Evolutionary conservation across 768 basidiomycete species (phyloP).

Genomic region (Serpula lacrymans): DNA sequence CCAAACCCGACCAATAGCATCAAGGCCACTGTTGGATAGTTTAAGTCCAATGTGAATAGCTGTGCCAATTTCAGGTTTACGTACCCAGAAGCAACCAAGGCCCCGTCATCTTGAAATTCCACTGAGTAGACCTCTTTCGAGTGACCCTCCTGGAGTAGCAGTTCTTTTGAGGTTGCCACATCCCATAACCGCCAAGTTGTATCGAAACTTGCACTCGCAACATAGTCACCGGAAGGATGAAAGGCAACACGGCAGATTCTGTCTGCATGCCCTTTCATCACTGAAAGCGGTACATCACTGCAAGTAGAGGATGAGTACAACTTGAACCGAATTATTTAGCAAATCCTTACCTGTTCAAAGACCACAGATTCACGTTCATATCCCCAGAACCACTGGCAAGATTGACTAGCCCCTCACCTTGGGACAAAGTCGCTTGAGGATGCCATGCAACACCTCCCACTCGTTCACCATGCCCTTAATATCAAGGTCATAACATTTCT

Average conservation of each 20-base stretch:
- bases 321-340: background rate
- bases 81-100: slow-evolving; percentile 89
- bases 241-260: slow-evolving; percentile 94
- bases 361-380: slow-evolving; percentile 84
- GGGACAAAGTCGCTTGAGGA: slow-evolving; percentile 81
- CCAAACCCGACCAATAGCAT: slow-evolving; percentile 97
- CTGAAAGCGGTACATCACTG: slow-evolving; percentile 84
- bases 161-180: slow-evolving; percentile 71
- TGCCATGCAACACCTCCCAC: slow-evolving; percentile 99
- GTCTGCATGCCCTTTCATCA: slow-evolving; percentile 83
- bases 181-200: slow-evolving; percentile 99
- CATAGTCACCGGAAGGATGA: slow-evolving; percentile 92
- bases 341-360: slow-evolving; percentile 63
- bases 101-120: slow-evolving; percentile 95
- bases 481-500: slow-evolving; percentile 8
- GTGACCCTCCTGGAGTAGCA: slow-evolving; percentile 93
- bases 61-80: no score
- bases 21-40: slow-evolving; percentile 66
- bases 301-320: background rate
- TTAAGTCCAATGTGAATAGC: slow-evolving; percentile 2
- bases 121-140: slow-evolving; percentile 95
- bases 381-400: slow-evolving; percentile 92
- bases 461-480: slow-evolving; percentile 78
- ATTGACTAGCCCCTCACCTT: slow-evolving; percentile 64
- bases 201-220: slow-evolving; percentile 95